Evolutionary conservation across 768 basidiomycete genomes (phyloP).

Genomic region (Rhodotorula graminis): DNA sequence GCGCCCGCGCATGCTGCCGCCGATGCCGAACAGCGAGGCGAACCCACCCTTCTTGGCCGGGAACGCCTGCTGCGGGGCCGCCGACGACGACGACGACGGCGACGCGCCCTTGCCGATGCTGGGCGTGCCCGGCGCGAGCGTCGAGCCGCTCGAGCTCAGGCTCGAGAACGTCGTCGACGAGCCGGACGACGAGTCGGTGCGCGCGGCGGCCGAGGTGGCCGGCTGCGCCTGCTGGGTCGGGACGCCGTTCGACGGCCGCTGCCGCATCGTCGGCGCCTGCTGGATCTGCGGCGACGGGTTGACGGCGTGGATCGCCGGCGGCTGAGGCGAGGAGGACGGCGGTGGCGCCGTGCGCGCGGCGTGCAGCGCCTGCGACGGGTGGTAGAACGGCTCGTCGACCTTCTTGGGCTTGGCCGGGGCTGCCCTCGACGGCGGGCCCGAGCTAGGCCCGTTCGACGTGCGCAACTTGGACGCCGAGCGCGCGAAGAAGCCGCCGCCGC

Average conservation of each 20-base stretch:
- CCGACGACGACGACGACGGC: neutral
- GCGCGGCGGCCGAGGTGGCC: neutral
- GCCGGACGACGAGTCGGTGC: conserved; percentile 10
- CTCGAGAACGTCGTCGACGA: conserved; percentile 6
- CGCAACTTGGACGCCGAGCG: neutral
- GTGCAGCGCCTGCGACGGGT: conserved; percentile 6
- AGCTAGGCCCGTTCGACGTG: neutral
- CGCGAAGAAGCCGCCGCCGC: neutral
- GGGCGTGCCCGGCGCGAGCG: neutral
- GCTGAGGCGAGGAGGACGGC: neutral
- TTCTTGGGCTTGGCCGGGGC: conserved; percentile 2
- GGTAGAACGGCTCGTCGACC: conserved; percentile 12
- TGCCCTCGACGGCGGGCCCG: neutral
- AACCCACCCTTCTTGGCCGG: conserved; percentile 5
- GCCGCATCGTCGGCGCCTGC: neutral
- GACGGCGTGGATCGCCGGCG: conserved; percentile 5
- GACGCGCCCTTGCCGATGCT: neutral
- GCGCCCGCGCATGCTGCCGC: neutral
- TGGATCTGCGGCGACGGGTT: conserved; percentile 5
- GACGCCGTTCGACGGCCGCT: neutral
- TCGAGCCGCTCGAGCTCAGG: neutral
- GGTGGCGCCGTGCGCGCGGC: neutral
- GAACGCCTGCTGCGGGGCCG: too few species aligned
- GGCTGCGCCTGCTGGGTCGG: too few species aligned
- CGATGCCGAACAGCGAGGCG: neutral